A percentile compares a stretch with the other conserved stretches of the same genome.
Conservation (phyloP, 2,329 filamentous ascomycete species). For the Trematosphaeria pertusa region DNA sequence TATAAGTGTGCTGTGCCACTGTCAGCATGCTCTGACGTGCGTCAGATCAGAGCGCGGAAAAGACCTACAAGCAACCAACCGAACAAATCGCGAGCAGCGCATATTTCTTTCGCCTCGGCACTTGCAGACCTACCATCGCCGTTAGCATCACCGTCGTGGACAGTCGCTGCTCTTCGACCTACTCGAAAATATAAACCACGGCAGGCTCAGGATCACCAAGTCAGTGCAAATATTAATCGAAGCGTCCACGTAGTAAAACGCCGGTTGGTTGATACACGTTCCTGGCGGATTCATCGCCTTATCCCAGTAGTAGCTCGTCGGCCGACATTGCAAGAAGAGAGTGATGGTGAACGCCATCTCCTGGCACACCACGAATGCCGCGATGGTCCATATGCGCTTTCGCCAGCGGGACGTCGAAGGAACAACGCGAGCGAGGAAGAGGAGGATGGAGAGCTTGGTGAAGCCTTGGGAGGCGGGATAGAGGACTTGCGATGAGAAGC, state of each 20-base stretch:
- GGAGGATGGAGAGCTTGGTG: slow-evolving; percentile 4
- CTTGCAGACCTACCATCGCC: not conserved
- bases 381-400: not conserved
- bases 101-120: slow-evolving; percentile 3
- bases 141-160: not conserved
- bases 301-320: slow-evolving; percentile 3
- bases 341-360: slow-evolving; percentile 1
- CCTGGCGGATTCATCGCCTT: slow-evolving; percentile 2
- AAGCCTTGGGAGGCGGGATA: slow-evolving; percentile 1
- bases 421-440: slow-evolving; percentile 3
- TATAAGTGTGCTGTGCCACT: slow-evolving; percentile 3
- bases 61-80: slow-evolving; percentile 4
- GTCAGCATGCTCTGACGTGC: not conserved
- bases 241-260: slow-evolving; percentile 9
- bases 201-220: slow-evolving; percentile 4
- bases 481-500: slow-evolving; percentile 4
- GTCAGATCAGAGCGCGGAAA: not conserved
- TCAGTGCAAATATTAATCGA: slow-evolving; percentile 1
- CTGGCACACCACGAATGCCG: slow-evolving; percentile 1
- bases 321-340: slow-evolving; percentile 4
- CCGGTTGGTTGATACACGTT: slow-evolving; percentile 3
- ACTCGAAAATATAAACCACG: slow-evolving; percentile 8
- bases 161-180: not conserved
- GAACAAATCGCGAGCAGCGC: slow-evolving; percentile 9
- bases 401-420: slow-evolving; percentile 3